Evolutionary conservation across 2,329 filamentous ascomycete genomes (phyloP).

Genomic region (Aschersonia sp.): DNA sequence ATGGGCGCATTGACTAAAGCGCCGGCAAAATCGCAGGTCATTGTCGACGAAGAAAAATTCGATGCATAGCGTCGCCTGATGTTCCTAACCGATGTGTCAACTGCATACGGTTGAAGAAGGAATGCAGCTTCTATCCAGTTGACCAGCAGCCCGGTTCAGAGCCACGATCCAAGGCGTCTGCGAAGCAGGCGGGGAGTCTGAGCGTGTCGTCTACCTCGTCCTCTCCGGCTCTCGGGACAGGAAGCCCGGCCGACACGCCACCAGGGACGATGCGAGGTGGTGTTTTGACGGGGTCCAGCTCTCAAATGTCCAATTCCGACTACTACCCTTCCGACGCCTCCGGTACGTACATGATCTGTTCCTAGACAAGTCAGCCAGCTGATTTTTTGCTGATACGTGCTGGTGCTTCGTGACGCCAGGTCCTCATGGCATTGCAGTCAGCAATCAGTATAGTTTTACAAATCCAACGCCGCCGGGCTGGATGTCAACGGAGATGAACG

Average conservation of each 20-base stretch:
- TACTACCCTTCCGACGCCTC: slow-evolving; percentile 24
- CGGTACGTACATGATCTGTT: slow-evolving; percentile 20
- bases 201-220: slow-evolving; percentile 30
- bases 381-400: background rate
- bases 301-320: slow-evolving; percentile 23
- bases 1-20: background rate
- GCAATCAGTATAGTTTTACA: slow-evolving; percentile 22
- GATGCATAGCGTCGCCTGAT: slow-evolving; percentile 65
- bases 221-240: slow-evolving; percentile 30
- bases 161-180: slow-evolving; percentile 24
- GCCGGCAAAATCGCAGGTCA: slow-evolving; percentile 44
- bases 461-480: slow-evolving; percentile 25
- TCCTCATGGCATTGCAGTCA: slow-evolving; percentile 12
- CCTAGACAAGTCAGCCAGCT: too few species aligned
- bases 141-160: slow-evolving; percentile 53
- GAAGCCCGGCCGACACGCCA: slow-evolving; percentile 25
- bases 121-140: slow-evolving; percentile 84
- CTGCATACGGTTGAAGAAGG: slow-evolving; percentile 87
- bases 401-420: background rate
- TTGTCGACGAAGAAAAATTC: slow-evolving; percentile 84
- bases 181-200: slow-evolving; percentile 22
- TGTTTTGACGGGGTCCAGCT: slow-evolving; percentile 1
- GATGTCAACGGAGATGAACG: slow-evolving; percentile 27
- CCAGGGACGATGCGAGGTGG: background rate
- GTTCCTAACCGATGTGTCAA: slow-evolving; percentile 77